Conservation (phyloP, 176 grass and related monocot genomes). For the Poa pratensis region DNA sequence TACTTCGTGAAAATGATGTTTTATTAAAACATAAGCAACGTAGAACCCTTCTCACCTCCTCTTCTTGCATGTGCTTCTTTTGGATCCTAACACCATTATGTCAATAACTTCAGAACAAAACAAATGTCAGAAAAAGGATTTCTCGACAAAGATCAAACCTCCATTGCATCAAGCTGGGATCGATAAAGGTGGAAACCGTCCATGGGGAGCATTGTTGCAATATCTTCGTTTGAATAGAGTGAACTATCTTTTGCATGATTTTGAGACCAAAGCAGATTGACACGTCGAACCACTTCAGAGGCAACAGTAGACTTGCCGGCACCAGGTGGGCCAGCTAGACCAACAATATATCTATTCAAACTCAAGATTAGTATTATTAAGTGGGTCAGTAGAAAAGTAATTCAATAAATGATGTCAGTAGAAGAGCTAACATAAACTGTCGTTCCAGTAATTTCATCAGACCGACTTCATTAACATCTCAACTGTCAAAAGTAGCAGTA, state of each 20-base stretch:
- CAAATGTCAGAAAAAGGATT: neutral
- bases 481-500: conserved; percentile 27
- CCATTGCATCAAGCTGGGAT: conserved; percentile 85
- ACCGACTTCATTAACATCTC: neutral
- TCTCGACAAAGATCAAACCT: conserved; percentile 56
- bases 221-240: conserved; percentile 45
- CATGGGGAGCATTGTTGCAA: conserved; percentile 85
- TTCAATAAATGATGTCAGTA: conserved; percentile 6
- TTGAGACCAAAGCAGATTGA: conserved; percentile 74
- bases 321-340: conserved; percentile 89
- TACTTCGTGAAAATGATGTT: conserved; percentile 16
- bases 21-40: conserved; percentile 21
- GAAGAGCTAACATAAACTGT: neutral
- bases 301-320: conserved; percentile 92
- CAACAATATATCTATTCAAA: conserved; percentile 79
- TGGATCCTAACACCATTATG: conserved; percentile 63
- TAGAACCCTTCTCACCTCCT: conserved; percentile 68
- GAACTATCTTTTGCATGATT: conserved; percentile 35
- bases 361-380: conserved; percentile 3
- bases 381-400: neutral
- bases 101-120: conserved; percentile 34
- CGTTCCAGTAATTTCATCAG: conserved; percentile 16
- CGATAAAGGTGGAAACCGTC: conserved; percentile 98
- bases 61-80: conserved; percentile 98
- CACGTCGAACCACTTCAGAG: conserved; percentile 69